Base-by-base conservation (phyloP, 768 basidiomycete species). In the Lactifluus hygrophoroides region DNA sequence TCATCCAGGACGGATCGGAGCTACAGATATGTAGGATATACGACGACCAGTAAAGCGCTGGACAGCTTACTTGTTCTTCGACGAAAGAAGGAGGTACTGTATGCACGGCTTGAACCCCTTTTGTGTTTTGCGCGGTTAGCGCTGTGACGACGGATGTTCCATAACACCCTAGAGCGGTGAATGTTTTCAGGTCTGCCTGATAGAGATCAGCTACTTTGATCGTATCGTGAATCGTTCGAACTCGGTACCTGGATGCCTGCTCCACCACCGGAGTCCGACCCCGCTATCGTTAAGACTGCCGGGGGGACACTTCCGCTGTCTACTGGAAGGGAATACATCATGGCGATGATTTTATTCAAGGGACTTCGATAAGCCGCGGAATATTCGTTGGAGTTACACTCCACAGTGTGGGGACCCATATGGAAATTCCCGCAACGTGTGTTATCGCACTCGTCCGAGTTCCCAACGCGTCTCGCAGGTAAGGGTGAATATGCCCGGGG, bases 101-200 rank as follows among this genome's bases (percentile, higher is more conserved):
- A 57, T 88, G 82, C 0, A 95, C 78, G 0, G 73, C 86, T 58
- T 90, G 83, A 0, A 96, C 92, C 3, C 89, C 93, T 3, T 70
- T 77, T 0, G 92, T 94, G 69, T 94, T 96, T 69, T 96, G 94
- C 0, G 93, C 89, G 0, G 90, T 93, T 46, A 95, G 68, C 0
- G 90, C 94, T 1, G 94, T 94, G 52, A 94, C 72, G 8, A 82
- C 90, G 60, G 84, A 88, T 14, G 86, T 77, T 14, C 90, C 93
- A 66, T 90, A 94, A 66, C 88, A 88, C 28, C 77, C 78, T 28
- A 85, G 79, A 0, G 89, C 85, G 5, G 88, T 83, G 64, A 93
- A 87, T 1, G 91, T 86, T 70, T 88, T 91, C 28, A 95, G 74
- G 69, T 95, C 94, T 9, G 90, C 93, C 86, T 93, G 35, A 16